phyloP scores from a whole-genome alignment of 139 green algal species.

The Chlorella sp. region DNA sequence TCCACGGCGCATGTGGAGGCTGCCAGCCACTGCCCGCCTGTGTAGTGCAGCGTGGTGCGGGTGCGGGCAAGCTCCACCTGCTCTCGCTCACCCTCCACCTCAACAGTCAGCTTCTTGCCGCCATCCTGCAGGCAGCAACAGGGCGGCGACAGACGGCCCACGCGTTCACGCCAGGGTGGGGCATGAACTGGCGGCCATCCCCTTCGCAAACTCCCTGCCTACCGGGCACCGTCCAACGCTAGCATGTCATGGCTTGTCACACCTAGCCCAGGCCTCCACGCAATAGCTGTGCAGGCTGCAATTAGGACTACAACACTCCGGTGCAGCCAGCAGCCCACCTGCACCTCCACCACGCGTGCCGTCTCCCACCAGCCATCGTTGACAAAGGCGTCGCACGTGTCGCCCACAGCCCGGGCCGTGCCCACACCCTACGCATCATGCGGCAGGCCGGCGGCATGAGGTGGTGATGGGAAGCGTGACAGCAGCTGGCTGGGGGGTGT shows the following conservation, averaged over 20 bases:
- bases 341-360: slow-evolving; percentile 15
- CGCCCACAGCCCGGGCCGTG: background rate
- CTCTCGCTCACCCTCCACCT: background rate
- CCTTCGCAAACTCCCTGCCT: too few relatives aligned
- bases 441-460: background rate
- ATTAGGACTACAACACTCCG: too few relatives aligned
- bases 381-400: slow-evolving; percentile 40
- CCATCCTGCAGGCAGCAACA: background rate
- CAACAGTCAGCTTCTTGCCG: background rate
- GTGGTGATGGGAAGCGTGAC: background rate
- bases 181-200: too few relatives aligned
- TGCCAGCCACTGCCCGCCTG: background rate
- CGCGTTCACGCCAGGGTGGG: too few relatives aligned
- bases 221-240: too few relatives aligned
- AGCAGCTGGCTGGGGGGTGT: too few relatives aligned
- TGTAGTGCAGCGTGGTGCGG: slow-evolving; percentile 7
- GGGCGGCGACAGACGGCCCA: background rate
- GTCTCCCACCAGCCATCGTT: slow-evolving; percentile 53
- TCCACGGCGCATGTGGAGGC: background rate
- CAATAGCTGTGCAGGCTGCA: too few relatives aligned
- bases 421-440: slow-evolving; percentile 22
- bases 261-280: too few relatives aligned
- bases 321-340: too few relatives aligned
- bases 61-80: background rate
- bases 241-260: too few relatives aligned